Conservation (phyloP, 768 basidiomycete species). For the Baorangia bicolor region DNA sequence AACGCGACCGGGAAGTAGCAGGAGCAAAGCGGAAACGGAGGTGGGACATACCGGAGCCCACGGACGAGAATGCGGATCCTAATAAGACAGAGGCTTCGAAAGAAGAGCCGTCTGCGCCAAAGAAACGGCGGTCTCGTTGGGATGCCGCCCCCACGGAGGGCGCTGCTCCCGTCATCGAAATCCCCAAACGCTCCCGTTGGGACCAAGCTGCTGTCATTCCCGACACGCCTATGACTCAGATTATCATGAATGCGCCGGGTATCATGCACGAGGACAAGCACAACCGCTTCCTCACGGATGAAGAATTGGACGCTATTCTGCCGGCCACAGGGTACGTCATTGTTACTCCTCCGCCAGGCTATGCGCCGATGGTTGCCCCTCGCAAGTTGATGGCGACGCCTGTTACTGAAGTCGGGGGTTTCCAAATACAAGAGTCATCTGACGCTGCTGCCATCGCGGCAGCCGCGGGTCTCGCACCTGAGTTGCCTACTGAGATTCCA, state of each 20-base stretch:
- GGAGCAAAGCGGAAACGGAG: constrained; percentile 72
- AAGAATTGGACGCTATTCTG: constrained; percentile 90
- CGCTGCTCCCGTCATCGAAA: constrained; percentile 46
- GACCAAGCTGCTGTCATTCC: constrained; percentile 85
- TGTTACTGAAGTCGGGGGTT: constrained; percentile 68
- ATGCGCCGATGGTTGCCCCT: constrained; percentile 73
- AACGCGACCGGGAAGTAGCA: constrained; percentile 38
- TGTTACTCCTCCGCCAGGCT: constrained; percentile 92
- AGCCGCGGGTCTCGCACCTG: constrained; percentile 88
- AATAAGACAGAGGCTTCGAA: constrained; percentile 65
- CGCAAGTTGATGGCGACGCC: constrained; percentile 60
- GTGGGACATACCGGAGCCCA: constrained; percentile 70
- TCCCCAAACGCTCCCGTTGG: constrained; percentile 93
- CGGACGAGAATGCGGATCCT: constrained; percentile 65
- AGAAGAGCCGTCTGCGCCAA: constrained; percentile 75
- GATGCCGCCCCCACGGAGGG: constrained; percentile 87
- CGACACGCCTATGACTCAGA: constrained; percentile 71
- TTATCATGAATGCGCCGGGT: constrained; percentile 84
- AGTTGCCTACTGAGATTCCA: constrained; percentile 95
- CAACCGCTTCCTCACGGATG: constrained; percentile 93
- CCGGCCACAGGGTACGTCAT: constrained; percentile 86
- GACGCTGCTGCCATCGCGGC: constrained; percentile 87
- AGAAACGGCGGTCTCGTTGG: constrained; percentile 95
- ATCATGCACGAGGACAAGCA: constrained; percentile 92
- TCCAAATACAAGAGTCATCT: constrained; percentile 95